Evolutionary conservation across 1,284 basidiomycete genomes (phyloP).

Genomic region (Ceratobasidium sp.): DNA sequence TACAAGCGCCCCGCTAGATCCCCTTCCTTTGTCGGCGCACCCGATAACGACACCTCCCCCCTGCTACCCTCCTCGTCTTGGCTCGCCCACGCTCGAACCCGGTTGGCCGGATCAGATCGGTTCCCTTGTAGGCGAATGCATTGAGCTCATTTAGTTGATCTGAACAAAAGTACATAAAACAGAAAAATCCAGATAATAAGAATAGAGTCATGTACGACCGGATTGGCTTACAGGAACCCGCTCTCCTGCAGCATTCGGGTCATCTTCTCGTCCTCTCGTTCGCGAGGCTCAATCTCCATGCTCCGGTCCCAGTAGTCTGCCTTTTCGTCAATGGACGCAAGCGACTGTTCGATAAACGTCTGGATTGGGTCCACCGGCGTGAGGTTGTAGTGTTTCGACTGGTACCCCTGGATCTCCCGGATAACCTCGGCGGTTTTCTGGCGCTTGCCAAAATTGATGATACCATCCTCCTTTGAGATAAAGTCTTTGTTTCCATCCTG

Average conservation of each 20-base stretch:
- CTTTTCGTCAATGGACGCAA: conserved; percentile 76
- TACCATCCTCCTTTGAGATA: conserved; percentile 70
- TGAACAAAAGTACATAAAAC: conserved; percentile 39
- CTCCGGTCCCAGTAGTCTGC: conserved; percentile 83
- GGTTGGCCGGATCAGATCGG: conserved; percentile 6
- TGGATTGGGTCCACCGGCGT: conserved; percentile 75
- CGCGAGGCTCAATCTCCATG: conserved; percentile 89
- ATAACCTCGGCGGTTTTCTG: conserved; percentile 95
- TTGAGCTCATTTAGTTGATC: conserved; percentile 36
- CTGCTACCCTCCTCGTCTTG: background rate
- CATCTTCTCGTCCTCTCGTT: conserved; percentile 95
- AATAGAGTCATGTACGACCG: conserved; percentile 34
- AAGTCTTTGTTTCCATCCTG: conserved; percentile 98
- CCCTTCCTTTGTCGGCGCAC: conserved; percentile 14
- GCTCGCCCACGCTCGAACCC: background rate
- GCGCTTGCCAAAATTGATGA: conserved; percentile 97
- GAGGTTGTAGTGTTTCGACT: conserved; percentile 91
- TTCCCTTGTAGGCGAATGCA: background rate
- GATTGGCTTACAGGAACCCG: conserved; percentile 74
- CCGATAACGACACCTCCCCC: conserved; percentile 10
- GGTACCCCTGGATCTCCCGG: conserved; percentile 96
- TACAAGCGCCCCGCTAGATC: conserved; percentile 13
- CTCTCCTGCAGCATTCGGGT: conserved; percentile 88
- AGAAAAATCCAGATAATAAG: conserved; percentile 34
- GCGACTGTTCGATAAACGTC: conserved; percentile 80